These are phyloP conservation scores for Citrullus colocynthis DNA, from an alignment of 306 rosid genomes.

Conservation along the genomic window DNA sequence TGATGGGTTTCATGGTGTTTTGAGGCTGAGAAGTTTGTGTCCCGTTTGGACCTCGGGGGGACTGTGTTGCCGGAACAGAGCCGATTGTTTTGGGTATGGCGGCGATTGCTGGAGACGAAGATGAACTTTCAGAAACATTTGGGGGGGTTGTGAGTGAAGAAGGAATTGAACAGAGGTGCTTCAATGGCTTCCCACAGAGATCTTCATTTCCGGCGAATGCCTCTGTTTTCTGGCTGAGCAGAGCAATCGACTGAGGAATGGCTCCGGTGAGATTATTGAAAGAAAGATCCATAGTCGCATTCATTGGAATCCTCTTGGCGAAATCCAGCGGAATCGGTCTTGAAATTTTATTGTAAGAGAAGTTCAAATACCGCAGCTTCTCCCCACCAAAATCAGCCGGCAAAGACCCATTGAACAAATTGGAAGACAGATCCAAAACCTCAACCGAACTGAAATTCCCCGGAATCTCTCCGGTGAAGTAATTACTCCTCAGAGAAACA, in stretches of 20 bases:
- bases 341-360: constrained; percentile 74
- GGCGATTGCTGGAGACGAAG: constrained; percentile 81
- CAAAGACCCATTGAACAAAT: constrained; percentile 63
- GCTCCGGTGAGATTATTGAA: constrained; percentile 73
- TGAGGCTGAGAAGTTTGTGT: constrained; percentile 20
- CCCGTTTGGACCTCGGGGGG: constrained; percentile 13
- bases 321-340: constrained; percentile 48
- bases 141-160: constrained; percentile 52
- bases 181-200: constrained; percentile 79
- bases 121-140: constrained; percentile 16
- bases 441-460: constrained; percentile 28
- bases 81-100: constrained; percentile 70
- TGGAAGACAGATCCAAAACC: constrained; percentile 79
- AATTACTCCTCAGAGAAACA: constrained; percentile 56
- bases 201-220: constrained; percentile 46
- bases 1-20: constrained; percentile 47
- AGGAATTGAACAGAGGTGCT: constrained; percentile 58
- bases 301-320: constrained; percentile 26
- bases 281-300: constrained; percentile 65
- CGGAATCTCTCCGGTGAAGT: constrained; percentile 55
- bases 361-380: constrained; percentile 45
- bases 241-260: constrained; percentile 44
- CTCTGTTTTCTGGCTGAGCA: constrained; percentile 42
- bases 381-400: constrained; percentile 46
- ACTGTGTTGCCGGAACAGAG: constrained; percentile 24